A percentile compares a stretch with the other conserved stretches of the same genome.
phyloP scores from a whole-genome alignment of 768 basidiomycete genomes.

The Dacryopinax spathularia region DNA sequence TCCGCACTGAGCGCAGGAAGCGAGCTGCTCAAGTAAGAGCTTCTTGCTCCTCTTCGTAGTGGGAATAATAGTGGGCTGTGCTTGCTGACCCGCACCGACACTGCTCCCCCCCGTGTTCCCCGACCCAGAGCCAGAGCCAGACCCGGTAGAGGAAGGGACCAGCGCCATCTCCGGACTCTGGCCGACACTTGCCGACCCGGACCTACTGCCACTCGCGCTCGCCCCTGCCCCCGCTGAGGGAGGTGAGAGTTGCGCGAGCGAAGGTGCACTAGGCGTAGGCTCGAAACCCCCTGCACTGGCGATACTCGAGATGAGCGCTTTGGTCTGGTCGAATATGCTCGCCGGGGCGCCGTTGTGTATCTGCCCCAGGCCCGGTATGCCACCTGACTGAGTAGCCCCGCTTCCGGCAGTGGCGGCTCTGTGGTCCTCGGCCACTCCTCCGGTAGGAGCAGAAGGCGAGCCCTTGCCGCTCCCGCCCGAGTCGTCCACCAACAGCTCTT shows the following conservation, averaged over 20 bases:
- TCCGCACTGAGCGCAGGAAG: slow-evolving; percentile 3
- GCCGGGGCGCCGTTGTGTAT: not conserved
- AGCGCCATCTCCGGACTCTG: not conserved
- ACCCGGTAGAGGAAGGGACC: not conserved
- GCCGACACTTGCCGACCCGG: not conserved
- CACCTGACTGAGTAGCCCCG: not conserved
- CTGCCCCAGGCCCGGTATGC: not conserved
- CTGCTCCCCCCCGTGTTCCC: no score
- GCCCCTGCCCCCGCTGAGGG: not conserved
- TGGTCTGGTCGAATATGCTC: slow-evolving; percentile 1
- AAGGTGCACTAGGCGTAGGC: no score
- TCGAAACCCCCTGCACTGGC: not conserved
- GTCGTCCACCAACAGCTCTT: not conserved
- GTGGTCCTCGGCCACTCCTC: not conserved
- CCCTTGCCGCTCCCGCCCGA: not conserved
- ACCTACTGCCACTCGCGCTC: not conserved
- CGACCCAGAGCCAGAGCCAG: no score
- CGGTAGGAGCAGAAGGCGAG: not conserved
- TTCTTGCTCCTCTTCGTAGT: slow-evolving; percentile 8
- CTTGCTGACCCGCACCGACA: not conserved
- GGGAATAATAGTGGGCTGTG: not conserved
- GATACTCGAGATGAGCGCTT: not conserved
- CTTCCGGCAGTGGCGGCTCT: not conserved
- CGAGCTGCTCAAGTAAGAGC: slow-evolving; percentile 6
- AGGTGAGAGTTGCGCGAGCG: not conserved